Base-by-base conservation (phyloP, 129 eudicot genomes). In the Arctium lappa region DNA sequence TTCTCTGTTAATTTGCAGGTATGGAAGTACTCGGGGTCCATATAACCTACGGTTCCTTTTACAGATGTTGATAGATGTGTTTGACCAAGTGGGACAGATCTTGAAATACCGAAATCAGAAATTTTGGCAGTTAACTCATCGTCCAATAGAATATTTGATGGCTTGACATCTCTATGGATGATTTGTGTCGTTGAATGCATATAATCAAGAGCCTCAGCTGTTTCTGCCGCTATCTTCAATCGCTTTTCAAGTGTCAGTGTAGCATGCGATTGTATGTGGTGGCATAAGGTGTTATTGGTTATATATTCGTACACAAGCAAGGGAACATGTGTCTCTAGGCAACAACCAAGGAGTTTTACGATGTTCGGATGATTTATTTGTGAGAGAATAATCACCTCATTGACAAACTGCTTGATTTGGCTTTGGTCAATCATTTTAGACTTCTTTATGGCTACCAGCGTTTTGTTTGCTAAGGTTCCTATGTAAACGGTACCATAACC, bases 301-400 rank as follows among this genome's bases (percentile, higher is more conserved):
- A 79, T 39, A 29, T 68, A 79, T 42, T 79, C 76, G 11, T 63
- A 79, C 9, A 79, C 83, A 30, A 79, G 76, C 60, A 79, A 68
- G 9, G 83, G 83, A 79, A 79, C 83, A 3, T 42, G 83, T 11
- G 76, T 69, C 12, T 79, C 83, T 30, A 79, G 65, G 76, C 83
- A 69, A 70, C 77, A 80, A 1, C 71, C 83, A 46, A 80, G 83
- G 69, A 70, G 74, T 50, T 71, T 80, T 32, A 80, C 53, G 11
- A 80, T 60, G 32, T 48, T 46, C 0, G 53, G 70, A 46, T 80
- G 77, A 70, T 46, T 70, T 30, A 70, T 66, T 70, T 70, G 70
- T 0, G 83, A 80, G 5, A 70, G 69, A 46, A 70, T 80, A 13
- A 80, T 11, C 16, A 80, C 70, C 76, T 80, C 83, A 18, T 70